Base-by-base conservation (phyloP, 108 stramenopile genomes). In the Ochromonas danica region DNA sequence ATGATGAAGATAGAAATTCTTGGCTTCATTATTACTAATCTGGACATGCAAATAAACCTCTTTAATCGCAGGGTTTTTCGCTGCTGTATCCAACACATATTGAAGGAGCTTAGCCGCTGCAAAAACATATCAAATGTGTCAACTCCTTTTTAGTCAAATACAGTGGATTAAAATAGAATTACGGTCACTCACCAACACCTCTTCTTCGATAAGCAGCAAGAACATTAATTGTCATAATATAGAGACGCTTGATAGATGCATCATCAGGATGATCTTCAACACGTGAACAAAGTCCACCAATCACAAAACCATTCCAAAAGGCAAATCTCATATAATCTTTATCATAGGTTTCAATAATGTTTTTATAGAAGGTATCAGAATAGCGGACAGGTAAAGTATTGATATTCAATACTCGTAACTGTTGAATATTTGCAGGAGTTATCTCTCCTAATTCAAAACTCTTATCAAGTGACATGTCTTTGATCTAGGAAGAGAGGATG, bases 171-270 rank as follows among this genome's bases (percentile, higher is more conserved):
- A 75, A 31, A 57, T 3, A 75, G 14, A 36, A 42, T 14, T 14
- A 22, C 6, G 22, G 45, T 14, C 22, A 51, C 45, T 42, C 87
- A 27, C 97, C 97, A 71, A 98, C 92, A 0, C 87, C 90, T 31
- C 89, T 83, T 39, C 95, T 90, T 42, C 97, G 89, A 81, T 94
- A 97, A 40, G 94, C 88, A 0, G 96, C 93, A 39, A 97, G 85
- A 2, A 96, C 95, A n/a, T 91, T 94, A 6, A 98, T 84, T 28
- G 96, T 98, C 96, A 97, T 96, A 25, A 98, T 95, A 86, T 98
- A 98, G 30, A 96, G 80, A 65, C 0, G n/a, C 6, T 77, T 41
- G 0, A 39, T 40, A 61, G 42, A 61, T 22, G 60, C 77, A 22
- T 36, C 43, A 81, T 79, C 61, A 6, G 79, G 71, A 35, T 85